Evolutionary conservation across 345 rosid genomes (phyloP).

Genomic region (Hirschfeldia incana): DNA sequence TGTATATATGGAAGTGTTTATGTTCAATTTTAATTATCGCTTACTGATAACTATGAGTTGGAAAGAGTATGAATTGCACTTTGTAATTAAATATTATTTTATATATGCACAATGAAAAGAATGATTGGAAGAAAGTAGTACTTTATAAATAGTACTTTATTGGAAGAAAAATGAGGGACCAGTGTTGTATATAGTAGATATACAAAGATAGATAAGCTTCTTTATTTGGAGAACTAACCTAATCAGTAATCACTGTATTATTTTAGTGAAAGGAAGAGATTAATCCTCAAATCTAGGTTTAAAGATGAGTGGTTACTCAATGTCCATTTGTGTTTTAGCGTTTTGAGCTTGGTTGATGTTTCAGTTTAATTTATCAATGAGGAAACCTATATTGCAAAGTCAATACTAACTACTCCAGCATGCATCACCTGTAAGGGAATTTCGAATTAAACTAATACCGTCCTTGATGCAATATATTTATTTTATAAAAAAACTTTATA

Average conservation of each 20-base stretch:
- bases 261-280: conserved; percentile 11
- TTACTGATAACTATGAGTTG: conserved; percentile 24
- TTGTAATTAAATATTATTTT: not conserved
- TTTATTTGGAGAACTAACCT: conserved; percentile 18
- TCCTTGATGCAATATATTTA: conserved; percentile 6
- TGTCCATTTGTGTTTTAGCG: conserved; percentile 12
- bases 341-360: conserved; percentile 16
- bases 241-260: conserved; percentile 14
- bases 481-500: not conserved
- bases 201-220: conserved; percentile 12
- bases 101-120: not conserved
- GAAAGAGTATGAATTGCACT: not conserved
- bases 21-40: not conserved
- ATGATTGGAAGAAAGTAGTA: no score
- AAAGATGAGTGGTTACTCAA: conserved; percentile 10
- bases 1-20: not conserved
- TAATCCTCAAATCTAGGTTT: conserved; percentile 21
- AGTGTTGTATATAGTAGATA: not conserved
- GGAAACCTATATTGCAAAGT: conserved; percentile 19
- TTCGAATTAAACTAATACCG: conserved; percentile 31
- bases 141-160: no score
- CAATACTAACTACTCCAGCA: conserved; percentile 33
- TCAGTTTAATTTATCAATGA: not conserved
- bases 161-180: not conserved
- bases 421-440: conserved; percentile 33